A percentile compares a stretch with the other conserved stretches of the same genome.
Conservation (phyloP, 2,329 filamentous ascomycete genomes). For the Aspergillus fumigatiaffinis region DNA sequence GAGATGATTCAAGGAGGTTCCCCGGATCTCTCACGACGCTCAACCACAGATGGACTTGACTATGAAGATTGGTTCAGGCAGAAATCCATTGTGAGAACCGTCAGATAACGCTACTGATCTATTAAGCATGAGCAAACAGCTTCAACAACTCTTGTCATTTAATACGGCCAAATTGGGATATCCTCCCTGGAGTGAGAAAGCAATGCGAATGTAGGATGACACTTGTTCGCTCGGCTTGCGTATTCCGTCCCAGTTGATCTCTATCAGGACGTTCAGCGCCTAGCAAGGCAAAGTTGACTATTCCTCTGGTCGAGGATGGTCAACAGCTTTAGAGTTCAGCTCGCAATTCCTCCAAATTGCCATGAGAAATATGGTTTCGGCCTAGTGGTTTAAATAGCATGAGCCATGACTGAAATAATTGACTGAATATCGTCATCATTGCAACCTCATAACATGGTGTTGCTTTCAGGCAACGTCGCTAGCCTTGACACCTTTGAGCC, state of each 20-base stretch:
- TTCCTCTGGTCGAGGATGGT: background rate
- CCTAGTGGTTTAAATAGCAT: background rate
- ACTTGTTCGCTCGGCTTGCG: background rate
- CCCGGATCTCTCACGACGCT: background rate
- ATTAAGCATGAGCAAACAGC: background rate
- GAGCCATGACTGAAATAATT: background rate
- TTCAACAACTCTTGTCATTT: background rate
- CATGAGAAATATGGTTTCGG: background rate
- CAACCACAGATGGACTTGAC: background rate
- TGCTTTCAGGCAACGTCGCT: background rate
- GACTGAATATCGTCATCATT: background rate
- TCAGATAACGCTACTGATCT: background rate
- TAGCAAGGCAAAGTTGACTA: too few species aligned
- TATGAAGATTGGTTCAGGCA: background rate
- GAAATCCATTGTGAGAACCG: background rate
- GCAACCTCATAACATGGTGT: background rate
- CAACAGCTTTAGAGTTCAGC: background rate
- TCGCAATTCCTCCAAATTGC: background rate
- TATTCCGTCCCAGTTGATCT: background rate
- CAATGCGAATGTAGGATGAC: background rate
- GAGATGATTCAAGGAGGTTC: background rate
- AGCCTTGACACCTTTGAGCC: slow-evolving; percentile 1
- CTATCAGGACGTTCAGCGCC: too few species aligned
- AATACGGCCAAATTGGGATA: background rate
- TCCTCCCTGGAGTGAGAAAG: background rate